phyloP scores from a whole-genome alignment of 2,329 filamentous ascomycete genomes.

The Colletotrichum lupini region DNA sequence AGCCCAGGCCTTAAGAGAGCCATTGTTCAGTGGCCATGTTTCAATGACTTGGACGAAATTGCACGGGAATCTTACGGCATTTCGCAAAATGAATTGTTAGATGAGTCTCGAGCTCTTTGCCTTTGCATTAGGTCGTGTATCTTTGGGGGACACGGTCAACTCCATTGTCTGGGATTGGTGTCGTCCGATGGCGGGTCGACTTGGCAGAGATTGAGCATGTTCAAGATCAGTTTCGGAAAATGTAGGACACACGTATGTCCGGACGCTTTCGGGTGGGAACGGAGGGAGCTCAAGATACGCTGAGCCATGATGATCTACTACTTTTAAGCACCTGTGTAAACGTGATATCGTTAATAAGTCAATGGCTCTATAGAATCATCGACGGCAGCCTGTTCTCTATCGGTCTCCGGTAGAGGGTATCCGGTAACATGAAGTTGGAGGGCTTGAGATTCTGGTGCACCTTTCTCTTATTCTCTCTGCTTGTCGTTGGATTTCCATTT shows the following conservation, averaged over 20 bases:
- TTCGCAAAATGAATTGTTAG: background rate
- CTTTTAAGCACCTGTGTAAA: too few species aligned
- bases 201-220: background rate
- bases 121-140: background rate
- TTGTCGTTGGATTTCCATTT: too few species aligned
- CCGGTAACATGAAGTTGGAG: too few species aligned
- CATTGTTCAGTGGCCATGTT: rapidly evolving
- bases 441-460: too few species aligned
- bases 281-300: background rate
- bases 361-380: too few species aligned
- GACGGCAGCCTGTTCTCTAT: too few species aligned
- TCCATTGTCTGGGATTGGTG: background rate
- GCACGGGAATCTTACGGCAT: background rate
- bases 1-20: too few species aligned
- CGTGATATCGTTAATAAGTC: rapidly evolving
- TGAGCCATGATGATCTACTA: background rate
- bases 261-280: background rate
- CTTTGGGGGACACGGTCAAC: rapidly evolving
- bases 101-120: background rate
- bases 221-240: rapidly evolving
- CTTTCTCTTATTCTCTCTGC: too few species aligned
- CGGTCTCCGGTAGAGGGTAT: too few species aligned
- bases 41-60: too few species aligned
- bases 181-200: background rate
- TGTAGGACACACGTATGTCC: background rate